These are phyloP conservation scores for Cutaneotrichosporon curvatum DNA, from an alignment of 1,284 basidiomycete genomes.

Conservation along the genomic window DNA sequence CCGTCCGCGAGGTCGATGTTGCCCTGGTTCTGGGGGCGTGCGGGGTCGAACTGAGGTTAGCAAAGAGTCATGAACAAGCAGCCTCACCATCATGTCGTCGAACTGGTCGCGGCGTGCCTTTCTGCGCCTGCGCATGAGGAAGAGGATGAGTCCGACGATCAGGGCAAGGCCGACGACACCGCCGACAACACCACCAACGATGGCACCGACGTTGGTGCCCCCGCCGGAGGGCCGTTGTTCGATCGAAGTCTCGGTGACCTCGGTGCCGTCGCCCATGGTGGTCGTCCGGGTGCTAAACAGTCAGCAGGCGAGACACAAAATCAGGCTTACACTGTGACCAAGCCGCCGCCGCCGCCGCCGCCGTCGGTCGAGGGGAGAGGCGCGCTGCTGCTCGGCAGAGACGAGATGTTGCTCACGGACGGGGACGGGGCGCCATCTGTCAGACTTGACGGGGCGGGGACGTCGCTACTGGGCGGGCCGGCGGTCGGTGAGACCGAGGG, in stretches of 20 bases:
- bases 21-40: conserved; percentile 32
- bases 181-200: conserved; percentile 44
- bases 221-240: no score
- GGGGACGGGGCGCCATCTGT: no score
- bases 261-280: no score
- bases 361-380: no score
- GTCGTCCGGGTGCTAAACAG: neutral
- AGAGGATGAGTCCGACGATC: conserved; percentile 30
- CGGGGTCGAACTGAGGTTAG: conserved; percentile 38
- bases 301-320: neutral
- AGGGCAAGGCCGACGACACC: no score
- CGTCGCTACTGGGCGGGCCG: no score
- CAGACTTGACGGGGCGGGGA: no score
- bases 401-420: no score
- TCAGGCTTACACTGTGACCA: neutral
- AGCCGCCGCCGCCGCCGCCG: no score
- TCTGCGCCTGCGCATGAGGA: conserved; percentile 31
- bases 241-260: no score
- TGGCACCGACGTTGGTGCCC: conserved; percentile 35
- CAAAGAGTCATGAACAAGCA: conserved; percentile 31
- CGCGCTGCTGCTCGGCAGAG: no score
- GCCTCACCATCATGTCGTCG: conserved; percentile 45
- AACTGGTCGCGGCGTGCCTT: conserved; percentile 40
- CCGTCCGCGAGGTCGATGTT: conserved; percentile 41
- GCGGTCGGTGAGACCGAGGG: no score